Evolutionary conservation across 306 rosid species (phyloP).

Genomic region (peach (Prunus persica)): DNA sequence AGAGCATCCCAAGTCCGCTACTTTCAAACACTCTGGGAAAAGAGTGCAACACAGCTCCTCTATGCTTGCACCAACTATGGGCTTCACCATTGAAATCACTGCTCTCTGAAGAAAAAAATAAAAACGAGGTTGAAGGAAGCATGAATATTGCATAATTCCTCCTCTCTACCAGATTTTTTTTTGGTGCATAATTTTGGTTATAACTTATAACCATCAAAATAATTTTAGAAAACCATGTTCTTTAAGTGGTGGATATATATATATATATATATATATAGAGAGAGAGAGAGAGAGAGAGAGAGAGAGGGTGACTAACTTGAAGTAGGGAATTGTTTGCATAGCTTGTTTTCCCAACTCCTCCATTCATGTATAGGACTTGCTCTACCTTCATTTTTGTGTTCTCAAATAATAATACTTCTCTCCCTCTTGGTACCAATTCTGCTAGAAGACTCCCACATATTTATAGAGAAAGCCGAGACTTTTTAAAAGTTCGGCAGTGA

Average conservation of each 20-base stretch:
- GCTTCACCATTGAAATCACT: constrained; percentile 5
- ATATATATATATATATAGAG: too few relatives aligned
- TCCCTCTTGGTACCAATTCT: neutral
- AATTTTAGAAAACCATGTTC: too few relatives aligned
- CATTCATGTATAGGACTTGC: constrained; percentile 16
- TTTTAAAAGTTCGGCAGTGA: too few relatives aligned
- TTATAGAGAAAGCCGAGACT: neutral
- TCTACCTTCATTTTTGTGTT: constrained; percentile 7
- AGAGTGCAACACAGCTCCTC: neutral
- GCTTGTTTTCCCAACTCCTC: constrained; percentile 14
- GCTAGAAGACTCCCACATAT: neutral
- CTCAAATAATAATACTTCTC: neutral
- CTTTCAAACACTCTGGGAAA: constrained; percentile 22
- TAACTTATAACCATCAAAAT: neutral
- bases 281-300: neutral
- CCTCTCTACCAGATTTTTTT: too few relatives aligned
- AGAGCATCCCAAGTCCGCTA: constrained; percentile 48
- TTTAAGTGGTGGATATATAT: too few relatives aligned
- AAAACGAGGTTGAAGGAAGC: too few relatives aligned
- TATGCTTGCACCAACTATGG: constrained; percentile 19
- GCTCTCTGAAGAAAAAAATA: neutral
- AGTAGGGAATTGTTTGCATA: constrained; percentile 18
- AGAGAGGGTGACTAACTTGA: neutral
- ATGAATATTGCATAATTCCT: too few relatives aligned
- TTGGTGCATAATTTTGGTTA: too few relatives aligned